Base-by-base conservation (phyloP, 495 filamentous ascomycete species). In the Penicillium mononematosum region DNA sequence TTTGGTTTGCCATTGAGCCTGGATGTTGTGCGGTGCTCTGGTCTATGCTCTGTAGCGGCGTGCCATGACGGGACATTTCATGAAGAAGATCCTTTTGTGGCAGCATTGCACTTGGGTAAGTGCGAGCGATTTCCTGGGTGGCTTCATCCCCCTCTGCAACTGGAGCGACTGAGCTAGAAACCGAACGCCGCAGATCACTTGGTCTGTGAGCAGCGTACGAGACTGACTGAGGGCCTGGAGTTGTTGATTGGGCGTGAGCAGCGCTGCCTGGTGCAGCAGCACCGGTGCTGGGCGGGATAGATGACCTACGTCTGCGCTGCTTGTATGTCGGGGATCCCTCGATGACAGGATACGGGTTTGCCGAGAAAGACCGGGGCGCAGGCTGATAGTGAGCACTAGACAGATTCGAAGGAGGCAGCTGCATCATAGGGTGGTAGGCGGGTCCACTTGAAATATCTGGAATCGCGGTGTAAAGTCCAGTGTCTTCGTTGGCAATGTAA, bases 271-370 rank as follows among this genome's bases (percentile, higher is more conserved):
- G 81, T 53, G 85, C 79, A 34, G 85, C 83, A 58, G 83, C 83
- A 32, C 80, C 80, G 49, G 88, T 79, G 38, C 84, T 83, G 12
- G 91, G 89, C 17, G 91, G 87, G 50, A 97, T 88, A 24, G 94
- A 97, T 20, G 94, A 96, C 31, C 95, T 88, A 58, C 94, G 84
- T 65, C 94, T 83, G 56, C 94, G 85, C 77, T 97, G 95, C 81
- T 98, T 98, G 78, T 98, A 98, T 11, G 93, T 96, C 24, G 94
- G 94, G 6, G 94, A 98, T 20, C 94, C 94, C 76, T 98, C 94
- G 63, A 98, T 91, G 44, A 96, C 90, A 14, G 92, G 93, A 79
- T 96, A 98, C 53, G 92, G 86, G 64, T 89, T 94, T 65, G 86
- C 89, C 16, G 84, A 83, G 63, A 87, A 96, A 39, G 83, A 79